Evolutionary conservation across 129 eudicot species (phyloP).

Genomic region (Centella asiatica): DNA sequence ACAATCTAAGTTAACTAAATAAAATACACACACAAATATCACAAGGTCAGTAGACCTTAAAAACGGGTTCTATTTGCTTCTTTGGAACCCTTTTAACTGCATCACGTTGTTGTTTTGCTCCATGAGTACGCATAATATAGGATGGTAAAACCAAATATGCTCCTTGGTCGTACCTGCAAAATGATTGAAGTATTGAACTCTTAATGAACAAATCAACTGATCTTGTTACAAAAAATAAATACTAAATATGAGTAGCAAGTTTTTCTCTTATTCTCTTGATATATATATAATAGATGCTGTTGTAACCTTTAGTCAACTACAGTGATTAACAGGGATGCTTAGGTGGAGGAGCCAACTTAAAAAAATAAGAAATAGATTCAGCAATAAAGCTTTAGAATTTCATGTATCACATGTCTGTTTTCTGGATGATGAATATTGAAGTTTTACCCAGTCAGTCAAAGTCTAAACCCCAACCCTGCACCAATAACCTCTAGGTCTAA

Average conservation of each 20-base stretch:
- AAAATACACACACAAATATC: background rate
- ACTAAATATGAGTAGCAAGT: background rate
- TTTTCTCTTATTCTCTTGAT: background rate
- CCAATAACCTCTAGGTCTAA: background rate
- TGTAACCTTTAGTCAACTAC: constrained; percentile 1
- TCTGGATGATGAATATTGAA: background rate
- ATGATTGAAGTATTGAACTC: too few relatives aligned
- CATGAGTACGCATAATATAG: constrained; percentile 93
- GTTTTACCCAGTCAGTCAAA: background rate
- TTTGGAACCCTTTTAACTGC: constrained; percentile 61
- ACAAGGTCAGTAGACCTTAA: constrained; percentile 38
- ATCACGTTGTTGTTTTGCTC: constrained; percentile 82
- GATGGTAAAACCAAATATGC: constrained; percentile 83
- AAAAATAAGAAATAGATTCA: too few relatives aligned
- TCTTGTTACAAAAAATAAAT: background rate
- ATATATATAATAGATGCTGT: background rate
- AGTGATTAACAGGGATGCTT: background rate
- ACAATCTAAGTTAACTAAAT: background rate
- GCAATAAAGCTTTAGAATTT: too few relatives aligned
- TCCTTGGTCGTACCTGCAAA: constrained; percentile 75
- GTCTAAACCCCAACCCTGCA: background rate
- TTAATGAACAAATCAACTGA: background rate
- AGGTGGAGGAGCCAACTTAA: background rate
- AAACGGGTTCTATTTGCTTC: constrained; percentile 60
- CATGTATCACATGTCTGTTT: background rate